Conservation (phyloP, 2,329 filamentous ascomycete genomes). For the Phyllosticta paracitricarpa region DNA sequence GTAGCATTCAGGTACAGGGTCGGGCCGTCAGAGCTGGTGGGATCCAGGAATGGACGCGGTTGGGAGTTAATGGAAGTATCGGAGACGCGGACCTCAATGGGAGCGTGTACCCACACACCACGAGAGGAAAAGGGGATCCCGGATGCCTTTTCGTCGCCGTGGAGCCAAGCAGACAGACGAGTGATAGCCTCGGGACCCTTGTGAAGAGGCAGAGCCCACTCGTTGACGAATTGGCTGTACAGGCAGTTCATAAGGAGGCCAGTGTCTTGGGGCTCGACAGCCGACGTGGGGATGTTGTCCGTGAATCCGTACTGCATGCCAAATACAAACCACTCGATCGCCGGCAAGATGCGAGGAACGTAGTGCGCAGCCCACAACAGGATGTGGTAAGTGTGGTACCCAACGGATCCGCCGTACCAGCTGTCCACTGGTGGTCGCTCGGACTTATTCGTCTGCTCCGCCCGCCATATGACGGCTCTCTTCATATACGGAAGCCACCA, state of each 20-base stretch:
- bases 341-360: slow-evolving; percentile 69
- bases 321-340: slow-evolving; percentile 93
- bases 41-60: slow-evolving; percentile 60
- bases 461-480: slow-evolving; percentile 79
- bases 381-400: slow-evolving; percentile 87
- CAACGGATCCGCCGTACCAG: slow-evolving; percentile 74
- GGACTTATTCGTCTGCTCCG: slow-evolving; percentile 62
- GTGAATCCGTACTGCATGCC: slow-evolving; percentile 94
- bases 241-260: slow-evolving; percentile 94
- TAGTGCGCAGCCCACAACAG: slow-evolving; percentile 72
- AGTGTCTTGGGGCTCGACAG: slow-evolving; percentile 67
- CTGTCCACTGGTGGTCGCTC: slow-evolving; percentile 50
- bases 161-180: slow-evolving; percentile 79
- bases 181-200: slow-evolving; percentile 79
- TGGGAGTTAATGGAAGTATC: slow-evolving; percentile 48
- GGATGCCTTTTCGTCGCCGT: slow-evolving; percentile 58
- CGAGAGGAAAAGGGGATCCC: slow-evolving; percentile 72
- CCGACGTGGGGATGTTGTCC: slow-evolving; percentile 56
- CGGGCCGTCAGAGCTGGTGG: slow-evolving; percentile 55
- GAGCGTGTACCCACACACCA: slow-evolving; percentile 76
- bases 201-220: slow-evolving; percentile 85
- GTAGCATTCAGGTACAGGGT: slow-evolving; percentile 86
- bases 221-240: slow-evolving; percentile 97
- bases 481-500: slow-evolving; percentile 97
- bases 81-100: slow-evolving; percentile 79